These are phyloP conservation scores for Stropharia rugosoannulata DNA, from an alignment of 768 basidiomycete species.

Conservation along the genomic window DNA sequence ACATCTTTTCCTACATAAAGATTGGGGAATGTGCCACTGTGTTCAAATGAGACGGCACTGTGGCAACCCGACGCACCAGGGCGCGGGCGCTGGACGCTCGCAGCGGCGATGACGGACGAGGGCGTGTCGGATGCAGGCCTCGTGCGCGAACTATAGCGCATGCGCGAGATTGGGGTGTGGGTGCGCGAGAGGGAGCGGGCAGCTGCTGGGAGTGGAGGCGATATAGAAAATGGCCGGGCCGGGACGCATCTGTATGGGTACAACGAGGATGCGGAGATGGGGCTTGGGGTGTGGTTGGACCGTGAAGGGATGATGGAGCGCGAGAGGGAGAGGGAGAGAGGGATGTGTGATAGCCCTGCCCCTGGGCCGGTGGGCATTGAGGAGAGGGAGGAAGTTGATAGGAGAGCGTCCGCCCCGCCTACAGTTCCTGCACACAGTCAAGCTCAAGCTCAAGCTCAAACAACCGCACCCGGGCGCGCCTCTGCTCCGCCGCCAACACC, in stretches of 20 bases:
- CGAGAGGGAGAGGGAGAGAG: background rate
- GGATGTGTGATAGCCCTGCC: background rate
- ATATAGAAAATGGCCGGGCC: background rate
- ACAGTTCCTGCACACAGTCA: no score
- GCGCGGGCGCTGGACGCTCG: slow-evolving; percentile 35
- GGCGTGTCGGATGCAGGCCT: slow-evolving; percentile 48
- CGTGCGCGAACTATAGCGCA: slow-evolving; percentile 43
- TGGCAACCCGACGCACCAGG: background rate
- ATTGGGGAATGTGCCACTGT: no score
- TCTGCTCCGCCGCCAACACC: background rate
- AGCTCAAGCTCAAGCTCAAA: no score
- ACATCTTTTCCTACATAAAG: no score
- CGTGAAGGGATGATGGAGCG: background rate
- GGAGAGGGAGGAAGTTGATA: background rate
- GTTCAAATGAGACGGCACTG: no score
- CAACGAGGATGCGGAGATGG: slow-evolving; percentile 6
- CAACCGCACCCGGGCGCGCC: no score
- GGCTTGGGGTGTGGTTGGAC: slow-evolving; percentile 12
- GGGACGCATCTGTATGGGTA: background rate
- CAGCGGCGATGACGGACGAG: slow-evolving; percentile 49
- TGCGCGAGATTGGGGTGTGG: slow-evolving; percentile 23
- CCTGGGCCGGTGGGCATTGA: background rate
- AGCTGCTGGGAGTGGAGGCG: background rate
- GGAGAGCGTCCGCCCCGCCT: no score
- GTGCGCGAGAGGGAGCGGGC: background rate